phyloP scores from a whole-genome alignment of 805 yeast species.

The Nakazawaea siamensis region DNA sequence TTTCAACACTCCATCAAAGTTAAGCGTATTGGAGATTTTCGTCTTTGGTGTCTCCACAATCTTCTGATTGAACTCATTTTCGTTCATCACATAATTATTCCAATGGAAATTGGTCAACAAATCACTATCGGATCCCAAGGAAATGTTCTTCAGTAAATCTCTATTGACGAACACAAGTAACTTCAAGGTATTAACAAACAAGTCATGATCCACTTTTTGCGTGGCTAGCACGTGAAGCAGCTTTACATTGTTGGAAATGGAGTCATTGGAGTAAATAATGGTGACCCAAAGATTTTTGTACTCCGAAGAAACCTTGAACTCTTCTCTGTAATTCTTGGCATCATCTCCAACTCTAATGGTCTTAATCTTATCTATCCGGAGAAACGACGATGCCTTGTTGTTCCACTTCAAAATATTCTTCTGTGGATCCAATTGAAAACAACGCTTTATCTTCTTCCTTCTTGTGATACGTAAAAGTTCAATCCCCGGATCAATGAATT shows the following conservation, averaged over 20 bases:
- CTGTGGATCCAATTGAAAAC: slow-evolving; percentile 47
- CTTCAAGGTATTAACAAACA: slow-evolving; percentile 45
- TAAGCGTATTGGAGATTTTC: slow-evolving; percentile 29
- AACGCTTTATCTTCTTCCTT: slow-evolving; percentile 53
- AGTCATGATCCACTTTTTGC: slow-evolving; percentile 39
- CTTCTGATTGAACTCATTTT: slow-evolving; percentile 21
- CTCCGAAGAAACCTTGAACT: slow-evolving; percentile 63
- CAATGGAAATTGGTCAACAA: slow-evolving; percentile 49
- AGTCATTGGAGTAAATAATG: slow-evolving; percentile 56
- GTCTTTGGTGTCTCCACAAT: slow-evolving; percentile 17
- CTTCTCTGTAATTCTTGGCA: slow-evolving; percentile 82
- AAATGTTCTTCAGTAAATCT: slow-evolving; percentile 54
- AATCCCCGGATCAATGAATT: slow-evolving; percentile 47
- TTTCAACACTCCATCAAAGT: slow-evolving; percentile 60
- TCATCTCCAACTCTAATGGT: slow-evolving; percentile 55
- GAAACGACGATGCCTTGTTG: slow-evolving; percentile 32
- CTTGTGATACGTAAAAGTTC: slow-evolving; percentile 63
- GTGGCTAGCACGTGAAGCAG: slow-evolving; percentile 74
- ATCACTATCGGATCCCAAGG: slow-evolving; percentile 34
- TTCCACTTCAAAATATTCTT: slow-evolving; percentile 53
- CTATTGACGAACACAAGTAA: slow-evolving; percentile 49
- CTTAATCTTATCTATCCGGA: slow-evolving; percentile 56
- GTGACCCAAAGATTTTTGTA: slow-evolving; percentile 71
- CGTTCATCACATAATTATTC: slow-evolving; percentile 34
- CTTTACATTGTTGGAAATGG: slow-evolving; percentile 55